Evolutionary conservation across 352 stramenopile genomes (phyloP), one percentile per base, ranked within the genome.

Genomic region (Phytopythium chamaehyphon): DNA sequence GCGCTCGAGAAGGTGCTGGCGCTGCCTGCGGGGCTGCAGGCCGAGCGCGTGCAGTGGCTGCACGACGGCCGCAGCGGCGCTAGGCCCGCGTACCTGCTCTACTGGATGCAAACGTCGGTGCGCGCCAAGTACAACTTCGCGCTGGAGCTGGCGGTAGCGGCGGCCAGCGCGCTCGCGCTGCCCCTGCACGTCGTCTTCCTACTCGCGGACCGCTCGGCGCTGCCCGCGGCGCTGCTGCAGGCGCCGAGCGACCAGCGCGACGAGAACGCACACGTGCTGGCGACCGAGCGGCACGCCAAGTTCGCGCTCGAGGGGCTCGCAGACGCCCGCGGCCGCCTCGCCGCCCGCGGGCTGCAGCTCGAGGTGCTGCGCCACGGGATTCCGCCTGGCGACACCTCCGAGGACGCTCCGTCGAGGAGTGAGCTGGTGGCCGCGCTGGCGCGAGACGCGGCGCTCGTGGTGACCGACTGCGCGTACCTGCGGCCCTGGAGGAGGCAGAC

Each of bases 91-190:
- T 77, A 86, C 37, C 52, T 94, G 40, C 64, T 94, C 54, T 94
- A 94, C 65, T 94, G 84, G 84, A 94, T 94, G 84, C 84, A 94
- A 55, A 91, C 81, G 40, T 85, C 80, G 2, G 76, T 93, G 60
- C 84, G 84, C 38, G 65, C 79, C 23, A 82, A 86, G 44, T 83
- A 89, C 66, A 94, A 94, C 54, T 92, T 90, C 60, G 62, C 82
- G 42, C 69, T 94, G 21, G 79, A 94, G 55, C 90, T 79, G 37
- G 81, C 84, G 1, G 71, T 94, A 31, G 71, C 77, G 1, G 76
- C 73, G 1, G 81, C 84, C 14, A 85, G 85, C 16, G 67, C 70
- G 28, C 61, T 94, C 7, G 45, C 76, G 18, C 52, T 91, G 35
- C 84, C 84, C 40, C 60, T 94, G 38, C 76, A 87, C 51, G 79